phyloP scores from a whole-genome alignment of 2,329 filamentous ascomycete genomes.

The Pseudogymnoascus sp. region DNA sequence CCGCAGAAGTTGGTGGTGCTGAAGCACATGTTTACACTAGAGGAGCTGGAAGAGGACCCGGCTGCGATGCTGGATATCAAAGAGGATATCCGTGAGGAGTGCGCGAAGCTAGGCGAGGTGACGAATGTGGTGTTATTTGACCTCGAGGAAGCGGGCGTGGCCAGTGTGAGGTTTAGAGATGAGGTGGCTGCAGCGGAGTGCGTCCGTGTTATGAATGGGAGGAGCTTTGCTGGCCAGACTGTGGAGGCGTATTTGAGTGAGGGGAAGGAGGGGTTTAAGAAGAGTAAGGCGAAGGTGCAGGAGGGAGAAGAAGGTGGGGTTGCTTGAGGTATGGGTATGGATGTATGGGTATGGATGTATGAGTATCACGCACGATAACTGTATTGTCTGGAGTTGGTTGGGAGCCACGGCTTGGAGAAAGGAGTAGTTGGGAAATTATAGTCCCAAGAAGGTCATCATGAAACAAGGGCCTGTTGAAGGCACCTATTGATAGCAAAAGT shows the following conservation, averaged over 20 bases:
- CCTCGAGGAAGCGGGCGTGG: slow-evolving; percentile 73
- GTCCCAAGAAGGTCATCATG: not conserved
- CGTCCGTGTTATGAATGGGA: slow-evolving; percentile 68
- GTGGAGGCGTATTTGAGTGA: slow-evolving; percentile 66
- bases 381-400: not conserved
- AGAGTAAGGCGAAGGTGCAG: slow-evolving; percentile 49
- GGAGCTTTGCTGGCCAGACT: slow-evolving; percentile 66
- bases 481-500: not conserved
- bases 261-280: slow-evolving; percentile 66
- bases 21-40: slow-evolving; percentile 85
- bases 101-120: slow-evolving; percentile 75
- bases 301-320: slow-evolving; percentile 14
- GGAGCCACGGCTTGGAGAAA: not conserved
- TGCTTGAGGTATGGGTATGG: not conserved
- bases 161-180: slow-evolving; percentile 74
- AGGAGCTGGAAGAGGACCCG: slow-evolving; percentile 79
- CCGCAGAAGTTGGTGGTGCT: slow-evolving; percentile 81
- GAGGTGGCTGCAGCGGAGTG: slow-evolving; percentile 65
- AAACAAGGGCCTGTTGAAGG: not conserved
- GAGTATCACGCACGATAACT: not conserved
- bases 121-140: slow-evolving; percentile 91
- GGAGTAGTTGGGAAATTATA: not conserved
- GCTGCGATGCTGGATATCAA: slow-evolving; percentile 83
- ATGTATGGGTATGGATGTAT: slow-evolving; percentile 7
- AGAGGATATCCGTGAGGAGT: slow-evolving; percentile 88